Evolutionary conservation across 2,329 filamentous ascomycete genomes (phyloP).

Genomic region (Clonostachys byssicola): DNA sequence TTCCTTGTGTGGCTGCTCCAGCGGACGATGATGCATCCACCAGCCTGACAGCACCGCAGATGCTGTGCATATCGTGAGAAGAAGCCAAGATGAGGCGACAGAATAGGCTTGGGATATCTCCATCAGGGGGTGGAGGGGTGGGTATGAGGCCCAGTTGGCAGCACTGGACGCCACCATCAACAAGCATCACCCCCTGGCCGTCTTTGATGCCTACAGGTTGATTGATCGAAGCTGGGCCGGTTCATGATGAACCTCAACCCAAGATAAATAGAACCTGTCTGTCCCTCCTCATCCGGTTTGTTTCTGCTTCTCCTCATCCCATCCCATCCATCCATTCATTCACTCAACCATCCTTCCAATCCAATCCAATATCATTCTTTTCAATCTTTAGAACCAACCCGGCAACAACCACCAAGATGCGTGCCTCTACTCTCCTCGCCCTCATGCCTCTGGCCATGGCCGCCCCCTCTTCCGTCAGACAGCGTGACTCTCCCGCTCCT

Average conservation of each 20-base stretch:
- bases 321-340: not conserved
- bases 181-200: conserved; percentile 25
- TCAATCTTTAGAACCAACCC: not conserved
- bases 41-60: too few relatives aligned
- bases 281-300: not conserved
- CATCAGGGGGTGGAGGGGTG: too few relatives aligned
- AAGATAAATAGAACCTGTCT: not conserved
- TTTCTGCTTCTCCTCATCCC: not conserved
- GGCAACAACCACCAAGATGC: conserved; percentile 16
- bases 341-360: not conserved
- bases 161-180: not conserved
- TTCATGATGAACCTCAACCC: not conserved
- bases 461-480: conserved; percentile 12
- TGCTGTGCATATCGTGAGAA: too few relatives aligned
- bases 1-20: too few relatives aligned
- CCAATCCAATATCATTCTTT: not conserved
- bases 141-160: not conserved
- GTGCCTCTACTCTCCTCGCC: conserved; percentile 21
- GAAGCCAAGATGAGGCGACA: too few relatives aligned
- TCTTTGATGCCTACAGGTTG: conserved; percentile 45
- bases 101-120: not conserved
- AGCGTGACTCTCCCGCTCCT: conserved; percentile 24
- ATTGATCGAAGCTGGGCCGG: conserved; percentile 19
- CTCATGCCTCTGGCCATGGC: conserved; percentile 22
- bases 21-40: too few relatives aligned